A percentile compares a stretch with the other conserved stretches of the same genome.
phyloP scores from a whole-genome alignment of 176 grass and related monocot genomes.

The Oryza punctata region DNA sequence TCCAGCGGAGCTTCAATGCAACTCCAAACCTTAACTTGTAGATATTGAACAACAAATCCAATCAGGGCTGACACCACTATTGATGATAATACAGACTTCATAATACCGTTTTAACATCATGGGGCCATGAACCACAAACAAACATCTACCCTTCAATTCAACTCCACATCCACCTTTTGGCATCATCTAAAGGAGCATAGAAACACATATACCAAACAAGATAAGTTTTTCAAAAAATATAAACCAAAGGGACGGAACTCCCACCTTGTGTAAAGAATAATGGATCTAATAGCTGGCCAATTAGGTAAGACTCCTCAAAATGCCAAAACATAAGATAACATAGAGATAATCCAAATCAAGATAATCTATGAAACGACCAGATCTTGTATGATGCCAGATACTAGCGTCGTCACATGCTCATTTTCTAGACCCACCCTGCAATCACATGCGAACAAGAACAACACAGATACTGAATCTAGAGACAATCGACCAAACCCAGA shows the following conservation, averaged over 20 bases:
- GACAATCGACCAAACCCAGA: too few species aligned
- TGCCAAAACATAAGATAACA: not conserved
- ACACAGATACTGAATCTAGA: too few species aligned
- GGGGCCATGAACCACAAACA: not conserved
- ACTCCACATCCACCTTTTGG: not conserved
- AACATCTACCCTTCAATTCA: constrained; percentile 1
- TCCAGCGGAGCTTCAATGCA: not conserved
- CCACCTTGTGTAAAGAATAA: not conserved
- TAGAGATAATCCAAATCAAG: not conserved
- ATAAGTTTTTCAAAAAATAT: not conserved
- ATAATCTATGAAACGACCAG: not conserved
- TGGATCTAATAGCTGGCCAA: not conserved
- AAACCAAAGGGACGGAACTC: not conserved
- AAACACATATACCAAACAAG: not conserved
- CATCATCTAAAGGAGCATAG: constrained; percentile 4
- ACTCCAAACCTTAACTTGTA: not conserved
- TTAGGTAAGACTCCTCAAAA: not conserved
- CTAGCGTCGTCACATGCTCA: too few species aligned
- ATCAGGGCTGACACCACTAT: not conserved
- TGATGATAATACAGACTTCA: not conserved
- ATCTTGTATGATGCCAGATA: not conserved
- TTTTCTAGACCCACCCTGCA: too few species aligned
- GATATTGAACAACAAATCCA: constrained; percentile 18
- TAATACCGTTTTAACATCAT: not conserved
- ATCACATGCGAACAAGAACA: too few species aligned